phyloP scores from a whole-genome alignment of 306 rosid species.

The Ammopiptanthus mongolicus region DNA sequence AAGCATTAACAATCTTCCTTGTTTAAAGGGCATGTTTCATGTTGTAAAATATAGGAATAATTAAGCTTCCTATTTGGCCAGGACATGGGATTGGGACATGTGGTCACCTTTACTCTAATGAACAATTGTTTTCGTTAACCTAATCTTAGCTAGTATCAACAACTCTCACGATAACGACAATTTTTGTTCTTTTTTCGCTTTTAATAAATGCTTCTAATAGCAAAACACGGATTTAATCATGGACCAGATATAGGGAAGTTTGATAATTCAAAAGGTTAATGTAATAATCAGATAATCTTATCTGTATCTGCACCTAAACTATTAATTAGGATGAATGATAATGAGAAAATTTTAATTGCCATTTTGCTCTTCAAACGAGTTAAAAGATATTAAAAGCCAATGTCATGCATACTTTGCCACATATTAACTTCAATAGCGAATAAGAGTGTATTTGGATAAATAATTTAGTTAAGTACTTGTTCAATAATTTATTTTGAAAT shows the following conservation, averaged over 20 bases:
- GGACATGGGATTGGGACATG: slow-evolving; percentile 24
- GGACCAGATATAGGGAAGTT: not conserved
- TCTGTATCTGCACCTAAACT: not conserved
- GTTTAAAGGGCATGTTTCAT: not conserved
- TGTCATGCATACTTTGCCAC: too few relatives aligned
- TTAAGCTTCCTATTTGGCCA: not conserved
- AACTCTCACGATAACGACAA: slow-evolving; percentile 28
- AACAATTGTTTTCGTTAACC: slow-evolving; percentile 56
- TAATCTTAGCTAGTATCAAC: slow-evolving; percentile 43
- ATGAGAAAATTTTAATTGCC: not conserved
- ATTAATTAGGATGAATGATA: too few relatives aligned
- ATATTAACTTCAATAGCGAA: too few relatives aligned
- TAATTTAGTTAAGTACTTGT: too few relatives aligned
- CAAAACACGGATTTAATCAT: not conserved
- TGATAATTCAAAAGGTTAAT: not conserved
- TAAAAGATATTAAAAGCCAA: not conserved
- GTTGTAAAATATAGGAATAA: not conserved
- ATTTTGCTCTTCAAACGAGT: not conserved
- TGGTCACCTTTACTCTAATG: slow-evolving; percentile 37
- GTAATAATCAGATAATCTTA: not conserved
- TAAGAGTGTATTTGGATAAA: too few relatives aligned
- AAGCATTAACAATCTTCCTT: not conserved
- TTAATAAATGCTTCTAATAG: not conserved
- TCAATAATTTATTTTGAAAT: too few relatives aligned
- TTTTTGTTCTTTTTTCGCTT: not conserved